Evolutionary conservation across 768 basidiomycete genomes (phyloP).

Genomic region (Termitomyces sp.): DNA sequence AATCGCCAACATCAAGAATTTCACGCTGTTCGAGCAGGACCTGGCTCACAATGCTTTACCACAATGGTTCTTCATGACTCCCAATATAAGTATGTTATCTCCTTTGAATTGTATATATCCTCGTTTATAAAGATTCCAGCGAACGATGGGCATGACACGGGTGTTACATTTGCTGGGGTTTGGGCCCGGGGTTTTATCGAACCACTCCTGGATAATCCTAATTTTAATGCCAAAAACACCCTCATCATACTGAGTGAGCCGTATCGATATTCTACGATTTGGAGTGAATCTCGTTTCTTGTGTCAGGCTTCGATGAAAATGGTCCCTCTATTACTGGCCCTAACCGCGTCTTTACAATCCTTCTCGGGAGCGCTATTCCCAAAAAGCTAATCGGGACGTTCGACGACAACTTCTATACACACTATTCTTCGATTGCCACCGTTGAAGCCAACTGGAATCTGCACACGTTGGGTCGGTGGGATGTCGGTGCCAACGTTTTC

Average conservation of each 20-base stretch:
- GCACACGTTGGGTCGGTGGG: constrained; percentile 49
- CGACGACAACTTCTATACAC: constrained; percentile 56
- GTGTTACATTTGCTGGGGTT: constrained; percentile 37
- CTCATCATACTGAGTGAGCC: constrained; percentile 45
- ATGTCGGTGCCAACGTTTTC: constrained; percentile 45
- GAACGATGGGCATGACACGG: constrained; percentile 62
- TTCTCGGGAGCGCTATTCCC: constrained; percentile 44
- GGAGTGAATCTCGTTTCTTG: neutral
- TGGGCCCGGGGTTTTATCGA: constrained; percentile 51
- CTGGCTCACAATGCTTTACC: constrained; percentile 41
- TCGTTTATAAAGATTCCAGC: neutral
- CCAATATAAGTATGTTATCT: constrained; percentile 36
- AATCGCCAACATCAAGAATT: constrained; percentile 38
- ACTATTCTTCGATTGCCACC: constrained; percentile 55
- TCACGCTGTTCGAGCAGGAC: constrained; percentile 56
- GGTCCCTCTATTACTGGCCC: constrained; percentile 30
- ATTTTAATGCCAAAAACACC: constrained; percentile 52
- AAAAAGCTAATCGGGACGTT: constrained; percentile 34
- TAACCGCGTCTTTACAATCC: constrained; percentile 44
- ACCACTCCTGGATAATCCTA: constrained; percentile 43
- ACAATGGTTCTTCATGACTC: constrained; percentile 54
- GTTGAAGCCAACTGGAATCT: constrained; percentile 62
- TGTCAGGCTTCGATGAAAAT: constrained; percentile 54
- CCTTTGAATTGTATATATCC: neutral
- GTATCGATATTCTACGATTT: neutral